Base-by-base conservation (phyloP, 169 alveolate genomes). In the Eimeria necatrix region DNA sequence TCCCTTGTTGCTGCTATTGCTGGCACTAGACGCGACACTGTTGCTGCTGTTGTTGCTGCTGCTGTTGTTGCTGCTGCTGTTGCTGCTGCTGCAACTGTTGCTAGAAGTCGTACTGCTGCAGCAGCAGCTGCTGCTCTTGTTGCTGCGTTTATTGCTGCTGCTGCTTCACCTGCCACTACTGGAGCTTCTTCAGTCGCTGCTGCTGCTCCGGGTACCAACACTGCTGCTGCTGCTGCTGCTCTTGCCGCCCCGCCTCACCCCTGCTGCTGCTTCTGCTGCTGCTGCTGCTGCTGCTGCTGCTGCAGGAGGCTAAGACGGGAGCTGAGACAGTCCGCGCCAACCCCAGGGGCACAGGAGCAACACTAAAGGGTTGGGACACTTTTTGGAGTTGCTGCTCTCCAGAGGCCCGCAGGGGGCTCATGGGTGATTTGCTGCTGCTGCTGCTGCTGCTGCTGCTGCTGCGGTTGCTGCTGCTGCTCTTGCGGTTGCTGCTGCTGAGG, bases 261-360 rank as follows among this genome's bases (percentile, higher is more conserved):
- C 41, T 32, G 41, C 41, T 32, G 41, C 41, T 22, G 64, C 4
- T 46, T 48, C 14, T 4, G 4, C 32, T 18, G 61, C 41, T 49
- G 85, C 85, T 41, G 52, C 85, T 46, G 60, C 52, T 41, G 48
- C 61, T 48, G 88, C 71, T 48, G 61, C 71, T 80, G 68, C 48
- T 53, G 86, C 86, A 81, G 90, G 90, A 81, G 9, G 90, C 90
- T 8, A 81, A 81, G 52, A 81, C 73, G 4, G 90, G 52, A 14
- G 73, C n/a, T 18, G 61, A 81, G 22, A 4, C 8, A 9, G 51
- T 81, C 4, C 73, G 41, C 49, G 73, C 52, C 3, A 49, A 81
- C 52, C 90, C 90, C 9, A 10, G 49, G 61, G 41, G 14, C 20
- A 71, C n/a, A 22, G 90, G 90, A 4, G 90, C 90, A 20, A n/a